Conservation (phyloP, 495 filamentous ascomycete species). For the Lichina pygmaea region DNA sequence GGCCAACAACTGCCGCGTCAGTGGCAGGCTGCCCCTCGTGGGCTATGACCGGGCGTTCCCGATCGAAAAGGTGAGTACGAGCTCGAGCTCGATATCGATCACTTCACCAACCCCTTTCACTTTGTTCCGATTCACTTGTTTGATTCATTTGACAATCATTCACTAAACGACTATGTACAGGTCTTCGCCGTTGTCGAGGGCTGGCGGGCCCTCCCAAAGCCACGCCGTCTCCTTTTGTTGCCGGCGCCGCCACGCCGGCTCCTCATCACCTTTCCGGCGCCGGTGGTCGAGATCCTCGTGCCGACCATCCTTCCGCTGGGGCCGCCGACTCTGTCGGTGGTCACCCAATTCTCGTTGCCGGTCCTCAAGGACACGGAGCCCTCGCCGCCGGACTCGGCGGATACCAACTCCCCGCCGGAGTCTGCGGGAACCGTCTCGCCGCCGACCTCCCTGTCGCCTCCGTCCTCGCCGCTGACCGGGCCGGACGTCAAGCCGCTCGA, state of each 20-base stretch:
- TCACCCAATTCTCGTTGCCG: no score
- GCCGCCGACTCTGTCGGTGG: background rate
- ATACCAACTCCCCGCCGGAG: no score
- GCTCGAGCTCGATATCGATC: background rate
- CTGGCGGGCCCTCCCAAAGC: background rate
- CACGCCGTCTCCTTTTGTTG: background rate
- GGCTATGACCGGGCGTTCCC: background rate
- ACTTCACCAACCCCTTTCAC: background rate
- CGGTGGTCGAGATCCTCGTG: background rate
- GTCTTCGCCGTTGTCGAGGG: background rate
- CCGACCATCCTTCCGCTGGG: background rate
- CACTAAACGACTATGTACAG: background rate
- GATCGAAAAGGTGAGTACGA: background rate
- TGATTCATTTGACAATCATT: background rate
- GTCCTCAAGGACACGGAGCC: no score
- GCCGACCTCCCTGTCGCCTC: no score
- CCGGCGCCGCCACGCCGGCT: background rate
- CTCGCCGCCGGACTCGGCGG: no score
- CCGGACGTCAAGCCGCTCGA: no score
- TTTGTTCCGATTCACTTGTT: background rate
- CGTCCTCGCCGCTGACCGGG: no score
- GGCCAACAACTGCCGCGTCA: no score
- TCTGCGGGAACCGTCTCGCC: no score
- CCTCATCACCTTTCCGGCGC: background rate
- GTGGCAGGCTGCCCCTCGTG: background rate